Evolutionary conservation across 495 filamentous ascomycete genomes (phyloP).

Genomic region (Letharia lupina): DNA sequence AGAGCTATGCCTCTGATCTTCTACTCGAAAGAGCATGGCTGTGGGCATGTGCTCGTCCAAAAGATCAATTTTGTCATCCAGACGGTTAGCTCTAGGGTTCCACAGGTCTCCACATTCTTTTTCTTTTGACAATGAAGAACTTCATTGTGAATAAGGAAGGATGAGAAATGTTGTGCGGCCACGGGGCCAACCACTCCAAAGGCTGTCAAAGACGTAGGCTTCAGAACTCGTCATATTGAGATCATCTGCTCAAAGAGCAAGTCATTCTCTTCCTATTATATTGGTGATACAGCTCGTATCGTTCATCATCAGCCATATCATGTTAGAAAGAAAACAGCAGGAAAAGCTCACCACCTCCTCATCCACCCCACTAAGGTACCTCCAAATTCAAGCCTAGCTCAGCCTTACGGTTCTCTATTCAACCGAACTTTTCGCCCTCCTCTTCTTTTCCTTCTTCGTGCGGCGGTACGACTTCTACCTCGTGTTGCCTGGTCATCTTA

Average conservation of each 20-base stretch:
- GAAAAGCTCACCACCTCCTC: background rate
- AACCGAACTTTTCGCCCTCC: conserved; percentile 21
- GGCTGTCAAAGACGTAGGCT: conserved; percentile 22
- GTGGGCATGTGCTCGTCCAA: background rate
- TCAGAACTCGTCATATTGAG: conserved; percentile 43
- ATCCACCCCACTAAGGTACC: background rate
- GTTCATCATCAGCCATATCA: conserved; percentile 47
- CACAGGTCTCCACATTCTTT: background rate
- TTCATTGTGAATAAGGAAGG: background rate
- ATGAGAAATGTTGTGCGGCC: background rate
- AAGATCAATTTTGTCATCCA: background rate
- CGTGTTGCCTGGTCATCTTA: conserved; percentile 47
- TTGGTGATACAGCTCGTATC: conserved; percentile 35
- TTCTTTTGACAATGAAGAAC: no score
- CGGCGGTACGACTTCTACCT: conserved; percentile 49
- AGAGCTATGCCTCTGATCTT: background rate
- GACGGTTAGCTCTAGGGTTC: background rate
- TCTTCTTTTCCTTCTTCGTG: conserved; percentile 48
- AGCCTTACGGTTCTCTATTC: conserved; percentile 21
- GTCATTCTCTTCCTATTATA: conserved; percentile 61
- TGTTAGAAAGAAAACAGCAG: background rate
- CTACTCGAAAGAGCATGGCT: background rate
- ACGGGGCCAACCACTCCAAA: no score
- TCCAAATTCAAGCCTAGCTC: conserved; percentile 7
- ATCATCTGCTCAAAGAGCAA: conserved; percentile 42